These are phyloP conservation scores for Phaeosphaeriaceae sp. DNA, from an alignment of 2,329 filamentous ascomycete species.

Conservation along the genomic window DNA sequence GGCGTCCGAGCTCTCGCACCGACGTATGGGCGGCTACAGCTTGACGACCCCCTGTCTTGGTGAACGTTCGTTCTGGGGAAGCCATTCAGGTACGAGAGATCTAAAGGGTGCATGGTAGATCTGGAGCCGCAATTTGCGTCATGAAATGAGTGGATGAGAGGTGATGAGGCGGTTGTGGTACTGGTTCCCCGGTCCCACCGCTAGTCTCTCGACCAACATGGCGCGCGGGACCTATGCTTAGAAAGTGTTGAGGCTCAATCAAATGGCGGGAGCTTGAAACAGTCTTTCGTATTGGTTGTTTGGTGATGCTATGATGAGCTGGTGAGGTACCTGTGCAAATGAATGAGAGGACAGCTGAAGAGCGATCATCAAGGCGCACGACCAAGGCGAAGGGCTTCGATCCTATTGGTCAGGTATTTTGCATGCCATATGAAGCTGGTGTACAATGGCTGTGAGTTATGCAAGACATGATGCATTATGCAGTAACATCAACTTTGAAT, in stretches of 20 bases:
- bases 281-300: constrained; percentile 10
- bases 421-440: not conserved
- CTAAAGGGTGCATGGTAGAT: constrained; percentile 23
- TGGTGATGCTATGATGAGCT: constrained; percentile 27
- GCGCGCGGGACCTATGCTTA: constrained; percentile 49
- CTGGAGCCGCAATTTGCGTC: constrained; percentile 28
- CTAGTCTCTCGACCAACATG: constrained; percentile 38
- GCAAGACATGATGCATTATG: not conserved
- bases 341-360: constrained; percentile 30
- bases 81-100: constrained; percentile 35
- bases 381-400: constrained; percentile 4
- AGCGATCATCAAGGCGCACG: constrained; percentile 24
- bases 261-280: constrained; percentile 29
- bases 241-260: constrained; percentile 47
- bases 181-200: constrained; percentile 43
- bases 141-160: constrained; percentile 38
- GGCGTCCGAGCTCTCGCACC: constrained; percentile 45
- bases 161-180: constrained; percentile 32
- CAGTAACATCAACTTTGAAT: too few relatives aligned
- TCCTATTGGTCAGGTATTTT: constrained; percentile 8
- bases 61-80: constrained; percentile 31
- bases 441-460: not conserved
- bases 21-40: constrained; percentile 46
- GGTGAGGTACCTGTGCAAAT: constrained; percentile 30
- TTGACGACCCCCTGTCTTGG: constrained; percentile 25